These are phyloP conservation scores for Trichothecium roseum DNA, from an alignment of 2,329 filamentous ascomycete species.

Conservation along the genomic window DNA sequence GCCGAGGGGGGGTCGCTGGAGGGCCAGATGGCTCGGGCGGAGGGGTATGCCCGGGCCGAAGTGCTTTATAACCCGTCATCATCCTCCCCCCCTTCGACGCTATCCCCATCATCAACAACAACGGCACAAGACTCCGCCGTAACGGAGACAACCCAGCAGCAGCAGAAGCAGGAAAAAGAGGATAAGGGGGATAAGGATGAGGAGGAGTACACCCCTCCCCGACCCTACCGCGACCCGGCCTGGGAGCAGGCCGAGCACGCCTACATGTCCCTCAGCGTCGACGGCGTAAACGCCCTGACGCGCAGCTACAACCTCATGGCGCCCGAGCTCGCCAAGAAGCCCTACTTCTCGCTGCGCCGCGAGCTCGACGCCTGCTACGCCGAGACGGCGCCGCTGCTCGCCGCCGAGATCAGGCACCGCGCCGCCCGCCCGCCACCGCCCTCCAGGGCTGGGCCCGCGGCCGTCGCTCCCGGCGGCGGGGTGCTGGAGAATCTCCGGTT, in stretches of 20 bases:
- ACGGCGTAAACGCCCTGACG: slow-evolving; percentile 67
- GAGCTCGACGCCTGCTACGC: slow-evolving; percentile 76
- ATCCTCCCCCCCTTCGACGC: slow-evolving; percentile 27
- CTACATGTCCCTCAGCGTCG: slow-evolving; percentile 68
- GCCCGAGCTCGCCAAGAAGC: slow-evolving; percentile 83
- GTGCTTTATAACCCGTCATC: slow-evolving; percentile 45
- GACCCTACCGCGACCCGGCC: slow-evolving; percentile 65
- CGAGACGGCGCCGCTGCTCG: slow-evolving; percentile 70
- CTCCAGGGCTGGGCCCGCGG: slow-evolving; percentile 14
- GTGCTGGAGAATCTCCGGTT: slow-evolving; percentile 52
- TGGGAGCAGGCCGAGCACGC: slow-evolving; percentile 65
- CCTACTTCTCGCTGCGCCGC: slow-evolving; percentile 75
- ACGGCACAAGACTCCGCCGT: slow-evolving; percentile 38
- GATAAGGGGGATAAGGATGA: background rate
- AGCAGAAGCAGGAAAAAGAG: slow-evolving; percentile 14
- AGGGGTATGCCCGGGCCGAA: slow-evolving; percentile 69
- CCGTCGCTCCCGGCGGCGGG: slow-evolving; percentile 22
- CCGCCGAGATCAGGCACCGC: slow-evolving; percentile 61
- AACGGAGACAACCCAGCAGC: slow-evolving; percentile 25
- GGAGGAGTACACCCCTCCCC: slow-evolving; percentile 19
- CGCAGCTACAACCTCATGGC: slow-evolving; percentile 94
- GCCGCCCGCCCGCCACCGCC: slow-evolving; percentile 34
- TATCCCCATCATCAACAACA: slow-evolving; percentile 33
- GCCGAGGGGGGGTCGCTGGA: slow-evolving; percentile 66
- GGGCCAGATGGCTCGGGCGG: slow-evolving; percentile 61